Conservation (phyloP, 2,329 filamentous ascomycete genomes). For the Venturia nashicola region DNA sequence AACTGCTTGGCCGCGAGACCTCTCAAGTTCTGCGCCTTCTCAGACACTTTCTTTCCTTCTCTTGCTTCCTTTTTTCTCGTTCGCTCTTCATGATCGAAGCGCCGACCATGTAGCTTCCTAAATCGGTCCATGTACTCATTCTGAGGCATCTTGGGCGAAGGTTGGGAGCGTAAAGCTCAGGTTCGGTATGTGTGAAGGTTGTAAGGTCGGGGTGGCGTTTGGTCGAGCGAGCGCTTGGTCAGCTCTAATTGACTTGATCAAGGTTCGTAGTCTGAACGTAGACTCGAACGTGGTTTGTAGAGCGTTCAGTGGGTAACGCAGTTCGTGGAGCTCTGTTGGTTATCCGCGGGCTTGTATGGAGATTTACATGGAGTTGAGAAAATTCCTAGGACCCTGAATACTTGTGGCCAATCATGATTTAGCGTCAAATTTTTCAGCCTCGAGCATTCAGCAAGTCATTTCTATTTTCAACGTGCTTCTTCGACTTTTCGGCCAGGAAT, state of each 20-base stretch:
- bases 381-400: neutral
- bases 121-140: conserved; percentile 70
- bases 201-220: neutral
- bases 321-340: neutral
- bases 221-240: neutral
- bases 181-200: neutral
- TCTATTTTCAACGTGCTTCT: neutral
- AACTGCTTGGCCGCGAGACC: conserved; percentile 87
- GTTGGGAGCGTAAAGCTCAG: neutral
- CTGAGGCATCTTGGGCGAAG: conserved; percentile 48
- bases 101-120: conserved; percentile 44
- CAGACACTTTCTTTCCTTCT: conserved; percentile 75
- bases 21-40: conserved; percentile 86
- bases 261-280: neutral
- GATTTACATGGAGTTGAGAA: neutral
- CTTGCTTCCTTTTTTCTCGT: conserved; percentile 75
- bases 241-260: neutral
- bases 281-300: neutral
- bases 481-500: neutral
- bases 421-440: neutral
- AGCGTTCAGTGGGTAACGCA: neutral
- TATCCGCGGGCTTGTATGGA: neutral
- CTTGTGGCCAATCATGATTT: neutral
- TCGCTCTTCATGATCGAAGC: conserved; percentile 76
- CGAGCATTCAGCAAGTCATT: neutral